These are phyloP conservation scores for Neopestalotiopsis sp. DNA, from an alignment of 2,329 filamentous ascomycete genomes.

Conservation along the genomic window DNA sequence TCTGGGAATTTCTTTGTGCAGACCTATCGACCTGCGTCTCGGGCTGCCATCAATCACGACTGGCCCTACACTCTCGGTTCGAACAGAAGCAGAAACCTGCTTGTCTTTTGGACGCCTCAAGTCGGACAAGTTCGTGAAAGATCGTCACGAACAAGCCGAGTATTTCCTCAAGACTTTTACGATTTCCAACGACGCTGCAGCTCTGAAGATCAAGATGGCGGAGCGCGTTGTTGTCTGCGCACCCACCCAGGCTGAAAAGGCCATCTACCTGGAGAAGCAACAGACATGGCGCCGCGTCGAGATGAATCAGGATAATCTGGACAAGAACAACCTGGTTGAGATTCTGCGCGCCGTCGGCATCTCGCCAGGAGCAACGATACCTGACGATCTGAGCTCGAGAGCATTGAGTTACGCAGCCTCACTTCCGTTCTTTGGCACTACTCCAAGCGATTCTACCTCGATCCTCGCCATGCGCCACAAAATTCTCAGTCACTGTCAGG, in stretches of 20 bases:
- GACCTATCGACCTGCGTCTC: slow-evolving; percentile 34
- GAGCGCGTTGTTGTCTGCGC: slow-evolving; percentile 34
- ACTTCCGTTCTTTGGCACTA: slow-evolving; percentile 9
- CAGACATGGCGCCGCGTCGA: slow-evolving; percentile 34
- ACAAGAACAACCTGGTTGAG: slow-evolving; percentile 15
- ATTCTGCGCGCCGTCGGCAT: neutral
- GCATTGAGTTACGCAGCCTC: slow-evolving; percentile 24
- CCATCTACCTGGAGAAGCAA: slow-evolving; percentile 36
- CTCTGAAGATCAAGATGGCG: slow-evolving; percentile 26
- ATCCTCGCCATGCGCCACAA: neutral
- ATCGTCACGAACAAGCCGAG: slow-evolving; percentile 41
- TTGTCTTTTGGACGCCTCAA: slow-evolving; percentile 38
- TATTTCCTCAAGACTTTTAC: slow-evolving; percentile 38
- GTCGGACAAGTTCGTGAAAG: slow-evolving; percentile 39
- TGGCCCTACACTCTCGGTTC: slow-evolving; percentile 35
- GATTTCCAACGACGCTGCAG: slow-evolving; percentile 33
- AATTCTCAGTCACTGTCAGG: slow-evolving; percentile 1
- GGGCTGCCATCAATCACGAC: slow-evolving; percentile 43
- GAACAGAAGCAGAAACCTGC: slow-evolving; percentile 40
- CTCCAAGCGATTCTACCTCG: too few relatives aligned
- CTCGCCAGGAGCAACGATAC: neutral
- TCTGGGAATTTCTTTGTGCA: slow-evolving; percentile 45
- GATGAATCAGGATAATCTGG: slow-evolving; percentile 32
- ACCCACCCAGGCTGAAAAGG: slow-evolving; percentile 29
- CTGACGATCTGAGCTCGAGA: slow-evolving; percentile 6